These are phyloP conservation scores for Aspergillus panamensis DNA, from an alignment of 495 filamentous ascomycete genomes.

Conservation along the genomic window DNA sequence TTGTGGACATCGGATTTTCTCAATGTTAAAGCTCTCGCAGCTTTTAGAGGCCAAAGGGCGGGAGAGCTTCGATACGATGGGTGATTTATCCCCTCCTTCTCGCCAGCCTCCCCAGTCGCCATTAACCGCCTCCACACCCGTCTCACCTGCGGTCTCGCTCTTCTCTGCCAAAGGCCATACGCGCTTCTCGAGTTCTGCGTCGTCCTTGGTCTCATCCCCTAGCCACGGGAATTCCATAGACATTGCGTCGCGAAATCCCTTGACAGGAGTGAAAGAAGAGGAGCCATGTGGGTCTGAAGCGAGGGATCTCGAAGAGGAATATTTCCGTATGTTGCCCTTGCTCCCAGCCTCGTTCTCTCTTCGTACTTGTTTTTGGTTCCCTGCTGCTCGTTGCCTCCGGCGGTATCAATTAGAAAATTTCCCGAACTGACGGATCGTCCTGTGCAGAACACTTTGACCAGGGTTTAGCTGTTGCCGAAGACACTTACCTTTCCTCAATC, in stretches of 20 bases:
- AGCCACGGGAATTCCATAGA: conserved; percentile 51
- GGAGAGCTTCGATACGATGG: conserved; percentile 28
- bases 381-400: conserved; percentile 9
- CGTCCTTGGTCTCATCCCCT: conserved; percentile 55
- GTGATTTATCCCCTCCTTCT: conserved; percentile 17
- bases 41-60: conserved; percentile 29
- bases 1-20: neutral
- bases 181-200: conserved; percentile 55
- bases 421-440: conserved; percentile 6
- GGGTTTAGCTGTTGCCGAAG: conserved; percentile 29
- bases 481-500: conserved; percentile 33
- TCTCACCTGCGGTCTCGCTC: conserved; percentile 42
- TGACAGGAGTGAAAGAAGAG: conserved; percentile 55
- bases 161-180: conserved; percentile 42
- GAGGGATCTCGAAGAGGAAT: conserved; percentile 42
- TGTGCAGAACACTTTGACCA: conserved; percentile 40
- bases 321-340: conserved; percentile 41
- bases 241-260: conserved; percentile 41
- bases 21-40: conserved; percentile 30
- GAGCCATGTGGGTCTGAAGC: conserved; percentile 44
- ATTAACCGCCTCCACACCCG: conserved; percentile 40
- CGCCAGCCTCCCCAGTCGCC: conserved; percentile 30
- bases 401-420: conserved; percentile 10
- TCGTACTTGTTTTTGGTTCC: neutral
- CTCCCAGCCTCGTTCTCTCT: conserved; percentile 17